A percentile compares a stretch with the other conserved stretches of the same genome.
phyloP scores from a whole-genome alignment of 108 stramenopile species.

The Cylindrotheca closterium region DNA sequence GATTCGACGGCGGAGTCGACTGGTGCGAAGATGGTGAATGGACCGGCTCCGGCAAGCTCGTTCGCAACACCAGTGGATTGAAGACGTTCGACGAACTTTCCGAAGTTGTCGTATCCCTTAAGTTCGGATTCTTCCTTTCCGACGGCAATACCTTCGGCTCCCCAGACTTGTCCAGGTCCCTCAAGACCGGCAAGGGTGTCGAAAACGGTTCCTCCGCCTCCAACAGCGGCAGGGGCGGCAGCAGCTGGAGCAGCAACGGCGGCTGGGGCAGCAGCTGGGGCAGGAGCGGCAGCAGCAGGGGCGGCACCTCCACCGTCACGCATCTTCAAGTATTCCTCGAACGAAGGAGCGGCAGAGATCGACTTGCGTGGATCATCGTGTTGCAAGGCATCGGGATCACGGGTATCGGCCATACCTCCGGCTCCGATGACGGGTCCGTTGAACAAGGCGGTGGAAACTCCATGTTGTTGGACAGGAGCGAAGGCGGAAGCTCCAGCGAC shows the following conservation, averaged over 20 bases:
- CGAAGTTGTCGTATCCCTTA: constrained; percentile 75
- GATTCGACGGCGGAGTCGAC: constrained; percentile 53
- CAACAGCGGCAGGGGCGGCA: constrained; percentile 29
- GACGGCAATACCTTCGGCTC: constrained; percentile 61
- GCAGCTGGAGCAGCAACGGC: constrained; percentile 25
- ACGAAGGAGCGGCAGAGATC: constrained; percentile 78
- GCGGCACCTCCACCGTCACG: constrained; percentile 18
- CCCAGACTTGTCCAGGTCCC: constrained; percentile 73
- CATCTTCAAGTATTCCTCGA: constrained; percentile 88
- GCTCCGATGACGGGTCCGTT: constrained; percentile 43
- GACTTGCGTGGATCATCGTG: constrained; percentile 83
- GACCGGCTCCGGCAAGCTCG: constrained; percentile 44
- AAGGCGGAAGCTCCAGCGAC: constrained; percentile 58
- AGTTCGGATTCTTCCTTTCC: constrained; percentile 69
- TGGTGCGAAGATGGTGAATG: constrained; percentile 72
- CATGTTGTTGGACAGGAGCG: constrained; percentile 36
- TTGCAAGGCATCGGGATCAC: constrained; percentile 61
- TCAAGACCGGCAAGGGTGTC: constrained; percentile 43
- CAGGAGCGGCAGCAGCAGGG: constrained; percentile 7
- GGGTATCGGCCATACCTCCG: constrained; percentile 82
- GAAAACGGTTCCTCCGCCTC: constrained; percentile 15
- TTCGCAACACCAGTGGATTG: constrained; percentile 49
- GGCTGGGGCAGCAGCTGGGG: constrained; percentile 47
- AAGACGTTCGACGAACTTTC: constrained; percentile 42
- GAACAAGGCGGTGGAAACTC: constrained; percentile 33